phyloP scores from a whole-genome alignment of 2,329 filamentous ascomycete species.

The Xylariomycetidae sp. region DNA sequence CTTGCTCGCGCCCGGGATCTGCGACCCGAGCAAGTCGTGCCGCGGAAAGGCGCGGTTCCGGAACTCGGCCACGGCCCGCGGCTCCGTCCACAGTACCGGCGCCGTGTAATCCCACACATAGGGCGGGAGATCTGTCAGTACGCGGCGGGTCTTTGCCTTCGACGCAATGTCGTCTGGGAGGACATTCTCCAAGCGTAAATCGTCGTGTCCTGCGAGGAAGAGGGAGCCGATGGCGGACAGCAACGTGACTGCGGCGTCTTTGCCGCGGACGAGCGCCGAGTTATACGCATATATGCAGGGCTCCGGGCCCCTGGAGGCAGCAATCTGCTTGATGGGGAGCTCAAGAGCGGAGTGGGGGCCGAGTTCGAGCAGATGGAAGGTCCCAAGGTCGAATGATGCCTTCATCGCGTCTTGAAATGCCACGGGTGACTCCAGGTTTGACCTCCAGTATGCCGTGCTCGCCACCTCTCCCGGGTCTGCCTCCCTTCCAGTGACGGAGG shows the following conservation, averaged over 20 bases:
- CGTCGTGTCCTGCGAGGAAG: not conserved
- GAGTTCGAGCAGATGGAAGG: too few relatives aligned
- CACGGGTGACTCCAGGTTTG: too few relatives aligned
- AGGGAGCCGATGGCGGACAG: not conserved
- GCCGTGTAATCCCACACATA: conserved; percentile 7
- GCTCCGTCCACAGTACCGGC: conserved; percentile 4
- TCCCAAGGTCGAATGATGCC: too few relatives aligned
- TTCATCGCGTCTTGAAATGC: too few relatives aligned
- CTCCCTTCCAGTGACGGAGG: too few relatives aligned
- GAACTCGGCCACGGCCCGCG: conserved; percentile 5
- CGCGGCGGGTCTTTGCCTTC: not conserved
- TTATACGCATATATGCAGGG: not conserved
- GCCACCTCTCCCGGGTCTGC: too few relatives aligned
- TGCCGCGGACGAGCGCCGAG: not conserved
- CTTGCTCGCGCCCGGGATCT: conserved; percentile 6
- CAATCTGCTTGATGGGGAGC: conserved; percentile 5
- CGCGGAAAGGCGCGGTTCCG: conserved; percentile 6
- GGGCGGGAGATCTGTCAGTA: conserved; percentile 4
- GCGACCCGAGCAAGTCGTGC: conserved; percentile 10
- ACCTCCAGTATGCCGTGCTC: too few relatives aligned
- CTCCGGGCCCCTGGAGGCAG: not conserved
- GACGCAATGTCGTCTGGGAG: too few relatives aligned
- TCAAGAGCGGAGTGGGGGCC: conserved; percentile 4
- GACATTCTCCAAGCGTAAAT: not conserved
- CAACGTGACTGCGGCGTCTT: conserved; percentile 4